phyloP scores from a whole-genome alignment of 257 asterid species.

The Rubia yunnanensis region DNA sequence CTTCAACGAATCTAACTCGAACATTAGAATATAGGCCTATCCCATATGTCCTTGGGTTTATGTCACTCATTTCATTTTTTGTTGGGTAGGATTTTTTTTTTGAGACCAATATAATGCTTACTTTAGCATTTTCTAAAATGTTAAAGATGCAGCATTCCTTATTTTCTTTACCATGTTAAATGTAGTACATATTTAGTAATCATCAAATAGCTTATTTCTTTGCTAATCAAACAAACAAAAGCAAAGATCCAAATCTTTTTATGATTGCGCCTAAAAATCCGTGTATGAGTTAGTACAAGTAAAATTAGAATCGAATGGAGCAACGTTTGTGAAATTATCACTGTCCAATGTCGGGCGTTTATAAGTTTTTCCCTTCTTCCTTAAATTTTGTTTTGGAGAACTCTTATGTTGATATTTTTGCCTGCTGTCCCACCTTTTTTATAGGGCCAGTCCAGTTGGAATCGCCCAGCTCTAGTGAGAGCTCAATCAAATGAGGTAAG shows the following conservation, averaged over 20 bases:
- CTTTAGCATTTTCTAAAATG: neutral
- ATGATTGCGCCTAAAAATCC: neutral
- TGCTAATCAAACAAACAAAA: no score
- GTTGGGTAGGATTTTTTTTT: neutral
- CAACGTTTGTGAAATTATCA: neutral
- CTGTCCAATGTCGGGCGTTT: neutral
- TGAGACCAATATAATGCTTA: neutral
- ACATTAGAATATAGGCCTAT: neutral
- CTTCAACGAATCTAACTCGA: neutral
- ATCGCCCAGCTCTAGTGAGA: constrained; percentile 36
- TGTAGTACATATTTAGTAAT: neutral
- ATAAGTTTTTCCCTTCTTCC: neutral
- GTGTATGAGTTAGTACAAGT: neutral
- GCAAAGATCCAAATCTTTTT: neutral
- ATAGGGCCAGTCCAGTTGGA: constrained; percentile 50
- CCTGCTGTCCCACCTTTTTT: constrained; percentile 9
- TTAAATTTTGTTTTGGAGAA: neutral
- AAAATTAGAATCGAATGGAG: neutral
- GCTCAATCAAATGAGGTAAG: constrained; percentile 61
- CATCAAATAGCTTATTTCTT: neutral
- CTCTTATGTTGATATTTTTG: constrained; percentile 10
- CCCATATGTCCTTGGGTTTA: neutral
- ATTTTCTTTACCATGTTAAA: neutral
- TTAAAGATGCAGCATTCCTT: neutral
- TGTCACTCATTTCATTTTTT: no score